These are phyloP conservation scores for Remersonia thermophila DNA, from an alignment of 2,329 filamentous ascomycete species.

Conservation along the genomic window DNA sequence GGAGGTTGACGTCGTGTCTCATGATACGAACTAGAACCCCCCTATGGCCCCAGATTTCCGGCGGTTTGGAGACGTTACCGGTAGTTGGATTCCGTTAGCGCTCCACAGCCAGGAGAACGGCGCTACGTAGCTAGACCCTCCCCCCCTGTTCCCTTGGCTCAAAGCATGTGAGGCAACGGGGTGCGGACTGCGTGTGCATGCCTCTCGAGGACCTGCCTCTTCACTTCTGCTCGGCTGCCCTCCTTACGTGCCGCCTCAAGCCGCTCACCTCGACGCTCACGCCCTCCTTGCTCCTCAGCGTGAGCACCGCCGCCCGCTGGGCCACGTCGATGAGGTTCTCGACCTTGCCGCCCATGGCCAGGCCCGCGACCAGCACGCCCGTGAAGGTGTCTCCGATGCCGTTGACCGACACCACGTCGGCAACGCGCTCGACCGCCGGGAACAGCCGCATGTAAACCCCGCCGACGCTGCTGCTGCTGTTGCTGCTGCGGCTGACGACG, in stretches of 20 bases:
- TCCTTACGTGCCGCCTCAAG: constrained; percentile 15
- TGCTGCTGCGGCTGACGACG: constrained; percentile 53
- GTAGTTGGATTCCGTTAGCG: not conserved
- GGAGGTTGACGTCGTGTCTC: not conserved
- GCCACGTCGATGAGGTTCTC: constrained; percentile 62
- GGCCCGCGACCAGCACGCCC: constrained; percentile 68
- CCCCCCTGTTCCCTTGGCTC: no score
- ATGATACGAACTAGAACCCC: not conserved
- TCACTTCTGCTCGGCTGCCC: constrained; percentile 11
- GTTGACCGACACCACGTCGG: constrained; percentile 77
- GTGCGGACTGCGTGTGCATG: no score
- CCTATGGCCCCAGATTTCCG: not conserved
- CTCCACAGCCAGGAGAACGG: no score
- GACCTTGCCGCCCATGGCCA: constrained; percentile 47
- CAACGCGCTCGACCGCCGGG: constrained; percentile 52
- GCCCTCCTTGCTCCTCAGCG: constrained; percentile 60
- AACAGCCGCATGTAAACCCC: constrained; percentile 75
- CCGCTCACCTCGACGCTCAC: constrained; percentile 34
- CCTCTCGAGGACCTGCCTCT: no score
- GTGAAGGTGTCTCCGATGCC: constrained; percentile 90
- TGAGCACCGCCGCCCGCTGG: constrained; percentile 69
- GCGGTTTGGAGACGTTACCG: no score
- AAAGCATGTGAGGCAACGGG: no score
- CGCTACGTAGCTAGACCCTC: no score
- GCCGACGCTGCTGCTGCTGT: constrained; percentile 38